Evolutionary conservation across 176 grass and related monocot genomes (phyloP).

Genomic region (Rhynchospora tenuis): DNA sequence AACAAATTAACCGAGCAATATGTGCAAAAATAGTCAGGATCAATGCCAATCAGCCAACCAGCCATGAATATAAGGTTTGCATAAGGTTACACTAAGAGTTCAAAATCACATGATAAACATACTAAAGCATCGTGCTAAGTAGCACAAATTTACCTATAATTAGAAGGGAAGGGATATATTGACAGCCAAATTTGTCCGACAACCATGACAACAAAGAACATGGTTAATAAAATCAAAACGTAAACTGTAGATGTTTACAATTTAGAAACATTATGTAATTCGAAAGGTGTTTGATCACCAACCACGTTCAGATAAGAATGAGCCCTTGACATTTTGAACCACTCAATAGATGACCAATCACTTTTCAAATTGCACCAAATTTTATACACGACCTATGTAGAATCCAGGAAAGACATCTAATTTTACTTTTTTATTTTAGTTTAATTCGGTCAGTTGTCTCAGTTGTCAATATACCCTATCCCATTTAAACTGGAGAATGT

Average conservation of each 20-base stretch:
- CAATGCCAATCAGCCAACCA: neutral
- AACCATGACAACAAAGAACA: neutral
- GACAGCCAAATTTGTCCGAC: neutral
- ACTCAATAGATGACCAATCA: neutral
- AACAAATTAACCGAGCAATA: constrained; percentile 55
- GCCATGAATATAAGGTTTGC: neutral
- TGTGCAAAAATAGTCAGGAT: neutral
- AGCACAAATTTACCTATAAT: neutral
- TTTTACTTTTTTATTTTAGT: neutral
- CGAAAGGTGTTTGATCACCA: neutral
- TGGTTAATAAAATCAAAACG: neutral
- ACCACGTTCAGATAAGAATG: neutral
- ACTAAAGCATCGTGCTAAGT: neutral
- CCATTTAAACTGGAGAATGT: neutral
- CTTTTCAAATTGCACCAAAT: neutral
- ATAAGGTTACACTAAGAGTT: neutral
- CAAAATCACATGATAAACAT: neutral
- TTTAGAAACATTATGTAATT: neutral
- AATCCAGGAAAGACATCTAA: neutral
- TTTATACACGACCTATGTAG: neutral
- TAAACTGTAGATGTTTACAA: neutral
- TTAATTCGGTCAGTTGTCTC: neutral
- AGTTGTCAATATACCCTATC: neutral
- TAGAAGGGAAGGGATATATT: neutral
- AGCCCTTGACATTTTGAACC: neutral